phyloP scores from a whole-genome alignment of 495 filamentous ascomycete species.

The Opeltia flavorubescens region DNA sequence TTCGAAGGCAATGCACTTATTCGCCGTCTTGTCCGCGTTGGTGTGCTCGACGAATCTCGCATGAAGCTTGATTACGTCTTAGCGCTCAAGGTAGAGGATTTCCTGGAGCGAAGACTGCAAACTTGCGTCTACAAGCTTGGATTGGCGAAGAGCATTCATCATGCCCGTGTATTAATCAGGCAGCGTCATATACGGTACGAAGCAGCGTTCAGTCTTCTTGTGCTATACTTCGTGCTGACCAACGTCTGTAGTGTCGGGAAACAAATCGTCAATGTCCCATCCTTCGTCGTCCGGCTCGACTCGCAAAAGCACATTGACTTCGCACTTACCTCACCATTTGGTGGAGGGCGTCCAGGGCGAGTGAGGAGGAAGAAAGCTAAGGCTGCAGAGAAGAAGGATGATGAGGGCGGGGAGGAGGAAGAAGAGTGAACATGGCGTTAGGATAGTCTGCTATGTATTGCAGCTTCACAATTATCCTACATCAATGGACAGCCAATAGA shows the following conservation, averaged over 20 bases:
- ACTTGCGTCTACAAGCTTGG: conserved; percentile 99
- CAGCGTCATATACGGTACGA: conserved; percentile 88
- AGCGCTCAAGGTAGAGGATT: conserved; percentile 94
- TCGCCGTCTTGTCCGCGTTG: conserved; percentile 97
- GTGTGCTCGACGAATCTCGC: conserved; percentile 98
- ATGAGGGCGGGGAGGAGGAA: conserved; percentile 78
- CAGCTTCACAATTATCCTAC: background rate
- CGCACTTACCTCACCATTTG: conserved; percentile 89
- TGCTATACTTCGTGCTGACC: background rate
- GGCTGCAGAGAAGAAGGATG: conserved; percentile 83
- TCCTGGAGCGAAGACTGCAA: conserved; percentile 97
- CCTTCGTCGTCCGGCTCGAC: conserved; percentile 97
- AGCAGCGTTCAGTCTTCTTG: background rate
- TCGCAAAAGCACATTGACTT: conserved; percentile 99
- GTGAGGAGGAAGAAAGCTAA: conserved; percentile 98
- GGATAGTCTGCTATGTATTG: background rate
- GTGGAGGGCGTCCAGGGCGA: conserved; percentile 91
- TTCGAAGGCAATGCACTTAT: conserved; percentile 99
- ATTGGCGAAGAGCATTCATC: conserved; percentile 98
- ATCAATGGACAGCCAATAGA: no score
- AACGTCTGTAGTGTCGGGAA: conserved; percentile 60
- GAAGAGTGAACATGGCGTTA: conserved; percentile 41
- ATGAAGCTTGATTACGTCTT: conserved; percentile 99
- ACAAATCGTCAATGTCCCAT: conserved; percentile 99
- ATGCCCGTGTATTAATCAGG: conserved; percentile 97